Evolutionary conservation across 208 protist genomes (phyloP).

Genomic region (Strigomonas oncopelti): DNA sequence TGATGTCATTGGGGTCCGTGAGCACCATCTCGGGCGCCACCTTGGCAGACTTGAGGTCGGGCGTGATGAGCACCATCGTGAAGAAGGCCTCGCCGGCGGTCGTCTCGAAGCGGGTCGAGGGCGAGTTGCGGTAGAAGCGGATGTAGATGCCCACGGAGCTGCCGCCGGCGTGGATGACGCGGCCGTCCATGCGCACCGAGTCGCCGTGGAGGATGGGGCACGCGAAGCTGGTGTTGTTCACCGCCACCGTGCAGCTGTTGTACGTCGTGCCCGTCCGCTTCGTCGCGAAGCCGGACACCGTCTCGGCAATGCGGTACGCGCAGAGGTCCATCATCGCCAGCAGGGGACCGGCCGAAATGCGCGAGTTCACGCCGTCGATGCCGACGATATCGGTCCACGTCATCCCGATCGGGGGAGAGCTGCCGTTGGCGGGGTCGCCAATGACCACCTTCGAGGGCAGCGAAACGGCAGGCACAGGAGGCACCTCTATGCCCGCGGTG

Average conservation of each 20-base stretch:
- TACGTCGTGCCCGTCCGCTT: constrained; percentile 21
- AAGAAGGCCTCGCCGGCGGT: constrained; percentile 81
- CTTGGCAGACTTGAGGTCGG: constrained; percentile 70
- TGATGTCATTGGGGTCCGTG: constrained; percentile 61
- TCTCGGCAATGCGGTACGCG: constrained; percentile 61
- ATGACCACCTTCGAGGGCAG: constrained; percentile 31
- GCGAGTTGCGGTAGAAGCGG: constrained; percentile 64
- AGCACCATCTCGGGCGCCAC: constrained; percentile 77
- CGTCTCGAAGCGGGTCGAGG: constrained; percentile 55
- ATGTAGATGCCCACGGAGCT: constrained; percentile 85
- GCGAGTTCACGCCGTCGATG: constrained; percentile 32
- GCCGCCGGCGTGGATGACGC: constrained; percentile 72
- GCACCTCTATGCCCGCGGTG: neutral
- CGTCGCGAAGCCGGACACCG: constrained; percentile 24
- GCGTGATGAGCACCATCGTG: constrained; percentile 85
- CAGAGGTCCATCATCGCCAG: constrained; percentile 86
- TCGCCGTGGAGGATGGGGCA: constrained; percentile 85
- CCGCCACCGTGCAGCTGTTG: constrained; percentile 74
- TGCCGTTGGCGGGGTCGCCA: constrained; percentile 57
- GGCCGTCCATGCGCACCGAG: constrained; percentile 68
- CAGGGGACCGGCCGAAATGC: constrained; percentile 76
- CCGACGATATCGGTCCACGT: constrained; percentile 81
- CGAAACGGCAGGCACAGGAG: neutral
- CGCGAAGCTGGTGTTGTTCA: constrained; percentile 78
- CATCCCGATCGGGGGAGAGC: constrained; percentile 42